Evolutionary conservation across 176 grass and related monocot species (phyloP), one percentile per base, ranked within the genome.

Genomic region (Avena insularis): DNA sequence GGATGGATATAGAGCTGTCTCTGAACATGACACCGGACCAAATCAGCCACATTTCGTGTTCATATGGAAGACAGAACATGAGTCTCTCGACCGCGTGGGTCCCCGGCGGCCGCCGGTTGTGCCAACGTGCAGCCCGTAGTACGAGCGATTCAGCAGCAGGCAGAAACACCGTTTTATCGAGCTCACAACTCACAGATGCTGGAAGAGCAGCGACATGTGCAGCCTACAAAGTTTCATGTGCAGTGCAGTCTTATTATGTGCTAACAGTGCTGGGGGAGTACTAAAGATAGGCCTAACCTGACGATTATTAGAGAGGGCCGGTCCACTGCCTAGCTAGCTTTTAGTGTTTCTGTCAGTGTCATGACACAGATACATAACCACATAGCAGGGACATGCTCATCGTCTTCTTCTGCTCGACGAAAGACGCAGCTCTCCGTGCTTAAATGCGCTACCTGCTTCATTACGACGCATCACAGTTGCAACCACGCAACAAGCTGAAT

Each of bases 311-410:
- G 40, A 43, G 40, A 43, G 40, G 62, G 12, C 14, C 25, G 59
- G 59, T 25, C 59, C 59, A 25, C 21, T 25, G 9, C 20, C 21
- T 62, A 62, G n/a, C 59, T 54, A 54, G 14, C 20, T 20, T 0
- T 75, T 46, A 8, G 15, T 27, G 13, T 16, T 27, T 13, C 46
- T n/a, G 46, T 75, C 71, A 27, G 45, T 50, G 71, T 13, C 72
- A 75, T 75, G 72, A 75, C 71, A 15, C 11, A 49, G 46, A 75
- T 75, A 10, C 71, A 75, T 75, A 75, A 75, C 71, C 71, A 74
- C 13, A 49, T 50, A 27, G 64, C 29, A 6, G 1, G 14, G 27
- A 36, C 29, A 8, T 29, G 64, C 64, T 29, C 31, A 9, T 12
- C 15, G 62, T 65, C 62, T 0, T 36, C 71, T 49, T 23, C 71